Percentiles rank a stretch among this genome's conserved stretches.
Evolutionary conservation across 2,329 filamentous ascomycete genomes (phyloP).

Genomic region (Aspergillus sp.): DNA sequence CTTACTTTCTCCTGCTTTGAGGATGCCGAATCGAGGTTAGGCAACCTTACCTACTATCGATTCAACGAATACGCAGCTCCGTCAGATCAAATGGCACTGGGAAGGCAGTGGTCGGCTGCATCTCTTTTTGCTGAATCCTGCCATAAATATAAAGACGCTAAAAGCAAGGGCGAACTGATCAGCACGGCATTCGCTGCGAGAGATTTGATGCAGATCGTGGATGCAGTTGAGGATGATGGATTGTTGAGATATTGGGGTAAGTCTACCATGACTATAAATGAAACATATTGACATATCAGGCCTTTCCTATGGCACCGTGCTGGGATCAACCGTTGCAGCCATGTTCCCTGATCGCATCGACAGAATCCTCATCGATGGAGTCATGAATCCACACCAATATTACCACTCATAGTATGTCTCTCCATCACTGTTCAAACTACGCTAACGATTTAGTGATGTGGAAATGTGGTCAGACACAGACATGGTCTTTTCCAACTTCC

Average conservation of each 20-base stretch:
- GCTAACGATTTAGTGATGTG: no score
- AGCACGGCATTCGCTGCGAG: constrained; percentile 43
- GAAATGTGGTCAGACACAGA: no score
- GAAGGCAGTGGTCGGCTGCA: constrained; percentile 1
- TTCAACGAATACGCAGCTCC: neutral
- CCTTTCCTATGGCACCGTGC: constrained; percentile 14
- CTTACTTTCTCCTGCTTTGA: constrained; percentile 1
- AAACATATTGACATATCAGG: neutral
- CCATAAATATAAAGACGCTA: neutral
- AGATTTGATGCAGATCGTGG: constrained; percentile 43
- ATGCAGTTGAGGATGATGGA: constrained; percentile 40
- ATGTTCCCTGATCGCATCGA: constrained; percentile 39
- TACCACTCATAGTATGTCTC: no score
- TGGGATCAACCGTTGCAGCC: constrained; percentile 27
- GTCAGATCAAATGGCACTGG: constrained; percentile 1
- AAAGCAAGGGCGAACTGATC: constrained; percentile 31
- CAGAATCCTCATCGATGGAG: constrained; percentile 35
- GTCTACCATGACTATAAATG: constrained; percentile 4
- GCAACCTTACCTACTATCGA: neutral
- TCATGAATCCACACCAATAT: constrained; percentile 17
- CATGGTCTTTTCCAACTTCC: no score
- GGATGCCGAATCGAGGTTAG: neutral
- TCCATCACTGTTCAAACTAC: no score
- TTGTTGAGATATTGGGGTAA: constrained; percentile 25
- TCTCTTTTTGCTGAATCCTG: constrained; percentile 4